phyloP scores from a whole-genome alignment of 2,329 filamentous ascomycete species.

The Lachnellula arida region DNA sequence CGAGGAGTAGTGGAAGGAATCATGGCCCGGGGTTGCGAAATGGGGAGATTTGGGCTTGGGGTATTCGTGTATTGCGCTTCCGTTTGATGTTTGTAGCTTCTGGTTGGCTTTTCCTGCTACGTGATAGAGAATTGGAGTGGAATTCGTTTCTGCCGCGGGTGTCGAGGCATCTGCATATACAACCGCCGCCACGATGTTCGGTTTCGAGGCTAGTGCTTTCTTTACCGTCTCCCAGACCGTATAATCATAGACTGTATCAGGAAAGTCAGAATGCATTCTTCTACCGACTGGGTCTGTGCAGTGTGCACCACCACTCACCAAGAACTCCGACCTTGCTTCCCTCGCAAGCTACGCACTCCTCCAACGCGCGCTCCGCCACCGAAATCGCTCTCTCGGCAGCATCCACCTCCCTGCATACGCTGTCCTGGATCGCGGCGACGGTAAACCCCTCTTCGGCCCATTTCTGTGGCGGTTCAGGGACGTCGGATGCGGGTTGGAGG shows the following conservation, averaged over 20 bases:
- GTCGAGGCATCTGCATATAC: conserved; percentile 1
- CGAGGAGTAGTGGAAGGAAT: conserved; percentile 29
- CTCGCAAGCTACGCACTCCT: not conserved
- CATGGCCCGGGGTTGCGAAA: conserved; percentile 13
- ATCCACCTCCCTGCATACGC: not conserved
- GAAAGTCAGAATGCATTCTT: not conserved
- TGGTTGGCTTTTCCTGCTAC: not conserved
- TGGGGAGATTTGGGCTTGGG: conserved; percentile 1
- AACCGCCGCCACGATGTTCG: not conserved
- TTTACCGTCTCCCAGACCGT: not conserved
- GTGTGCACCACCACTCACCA: not conserved
- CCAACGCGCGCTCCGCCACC: conserved; percentile 8
- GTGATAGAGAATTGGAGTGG: conserved; percentile 3
- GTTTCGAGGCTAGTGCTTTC: not conserved
- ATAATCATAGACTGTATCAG: not conserved
- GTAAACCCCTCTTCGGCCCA: conserved; percentile 37
- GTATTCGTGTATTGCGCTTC: conserved; percentile 1
- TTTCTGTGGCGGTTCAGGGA: conserved; percentile 29
- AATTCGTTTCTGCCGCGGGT: not conserved
- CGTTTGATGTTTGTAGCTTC: not conserved
- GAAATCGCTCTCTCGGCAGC: conserved; percentile 1
- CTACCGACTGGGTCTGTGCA: not conserved
- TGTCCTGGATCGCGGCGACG: conserved; percentile 22
- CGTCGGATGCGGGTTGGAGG: not conserved
- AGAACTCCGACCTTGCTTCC: not conserved